Conservation (phyloP, 2,329 filamentous ascomycete genomes). For the Amesomyces nigricolor region DNA sequence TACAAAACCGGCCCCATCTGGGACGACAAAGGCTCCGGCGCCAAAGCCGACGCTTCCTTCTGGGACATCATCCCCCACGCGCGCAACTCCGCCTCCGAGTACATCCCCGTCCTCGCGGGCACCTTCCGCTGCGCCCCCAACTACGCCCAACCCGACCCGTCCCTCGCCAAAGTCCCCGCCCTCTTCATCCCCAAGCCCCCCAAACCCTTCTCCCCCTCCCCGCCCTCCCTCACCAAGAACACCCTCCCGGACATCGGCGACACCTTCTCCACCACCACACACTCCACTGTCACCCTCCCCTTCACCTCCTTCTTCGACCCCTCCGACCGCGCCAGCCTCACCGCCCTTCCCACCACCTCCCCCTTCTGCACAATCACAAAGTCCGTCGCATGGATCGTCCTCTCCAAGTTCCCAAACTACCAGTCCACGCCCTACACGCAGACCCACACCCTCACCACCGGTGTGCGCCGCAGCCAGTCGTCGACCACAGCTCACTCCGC, state of each 20-base stretch:
- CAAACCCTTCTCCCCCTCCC: background rate
- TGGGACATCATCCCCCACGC: background rate
- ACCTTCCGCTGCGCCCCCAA: background rate
- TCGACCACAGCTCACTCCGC: background rate
- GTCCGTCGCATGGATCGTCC: background rate
- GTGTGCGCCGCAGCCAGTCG: background rate
- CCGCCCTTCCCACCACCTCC: background rate
- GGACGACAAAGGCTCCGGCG: background rate
- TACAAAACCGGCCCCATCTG: background rate
- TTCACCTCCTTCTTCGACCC: conserved; percentile 1
- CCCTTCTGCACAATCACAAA: conserved; percentile 1
- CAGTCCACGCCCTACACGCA: background rate
- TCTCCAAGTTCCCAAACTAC: background rate
- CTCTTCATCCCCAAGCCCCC: background rate
- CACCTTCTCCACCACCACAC: background rate
- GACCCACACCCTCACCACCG: background rate
- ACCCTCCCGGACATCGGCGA: background rate
- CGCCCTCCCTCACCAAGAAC: background rate
- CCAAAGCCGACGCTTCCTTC: background rate
- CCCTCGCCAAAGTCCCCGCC: background rate
- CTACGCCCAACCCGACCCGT: background rate
- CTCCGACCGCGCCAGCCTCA: background rate
- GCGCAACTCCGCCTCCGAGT: background rate
- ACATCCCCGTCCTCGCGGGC: background rate
- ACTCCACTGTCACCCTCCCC: background rate